Evolutionary conservation across 208 protist genomes (phyloP).

Genomic region (Crithidia mellificae): DNA sequence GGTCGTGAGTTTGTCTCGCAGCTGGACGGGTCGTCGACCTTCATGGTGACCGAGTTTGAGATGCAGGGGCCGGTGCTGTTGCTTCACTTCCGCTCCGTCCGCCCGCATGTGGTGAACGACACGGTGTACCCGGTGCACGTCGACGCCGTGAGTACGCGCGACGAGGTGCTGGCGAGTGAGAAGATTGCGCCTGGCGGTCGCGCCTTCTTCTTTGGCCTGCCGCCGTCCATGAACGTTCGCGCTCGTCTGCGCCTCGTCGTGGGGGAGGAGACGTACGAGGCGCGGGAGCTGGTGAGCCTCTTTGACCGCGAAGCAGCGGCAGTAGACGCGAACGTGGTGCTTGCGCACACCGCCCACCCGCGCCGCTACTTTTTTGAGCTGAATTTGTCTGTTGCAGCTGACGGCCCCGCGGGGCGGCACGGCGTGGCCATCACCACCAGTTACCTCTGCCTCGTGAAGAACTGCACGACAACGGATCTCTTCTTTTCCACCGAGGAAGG

Average conservation of each 20-base stretch:
- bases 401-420: conserved; percentile 20
- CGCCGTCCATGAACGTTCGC: conserved; percentile 12
- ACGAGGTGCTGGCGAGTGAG: conserved; percentile 22
- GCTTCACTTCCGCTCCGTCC: conserved; percentile 21
- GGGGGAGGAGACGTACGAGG: conserved; percentile 21
- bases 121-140: conserved; percentile 27
- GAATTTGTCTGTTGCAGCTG: conserved; percentile 18
- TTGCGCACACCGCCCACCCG: conserved; percentile 20
- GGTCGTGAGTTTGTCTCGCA: conserved; percentile 33
- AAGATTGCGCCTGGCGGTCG: conserved; percentile 11
- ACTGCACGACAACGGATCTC: conserved; percentile 29
- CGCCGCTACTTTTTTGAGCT: conserved; percentile 33
- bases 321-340: conserved; percentile 13
- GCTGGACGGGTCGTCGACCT: conserved; percentile 32
- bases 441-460: conserved; percentile 30
- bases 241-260: conserved; percentile 19
- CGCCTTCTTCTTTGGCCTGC: conserved; percentile 27
- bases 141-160: conserved; percentile 21
- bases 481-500: conserved; percentile 32
- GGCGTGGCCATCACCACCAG: conserved; percentile 29
- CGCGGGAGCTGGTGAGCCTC: conserved; percentile 15
- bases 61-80: conserved; percentile 24
- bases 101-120: conserved; percentile 30
- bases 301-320: conserved; percentile 29
- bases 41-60: conserved; percentile 28